Conservation (phyloP, 2,329 filamentous ascomycete species). For the Fusarium pseudoanthophilum region DNA sequence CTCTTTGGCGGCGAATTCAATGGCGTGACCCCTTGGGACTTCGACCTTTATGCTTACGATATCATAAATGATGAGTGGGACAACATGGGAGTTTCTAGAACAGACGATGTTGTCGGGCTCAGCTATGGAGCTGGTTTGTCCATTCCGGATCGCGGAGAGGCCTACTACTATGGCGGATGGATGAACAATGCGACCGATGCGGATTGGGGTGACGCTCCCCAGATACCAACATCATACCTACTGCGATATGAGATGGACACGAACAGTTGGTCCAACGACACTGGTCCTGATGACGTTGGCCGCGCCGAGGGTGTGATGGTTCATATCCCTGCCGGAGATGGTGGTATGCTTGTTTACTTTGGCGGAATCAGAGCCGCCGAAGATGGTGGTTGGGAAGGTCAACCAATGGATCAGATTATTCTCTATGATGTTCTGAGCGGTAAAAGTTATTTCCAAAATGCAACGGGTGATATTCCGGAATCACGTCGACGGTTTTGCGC, state of each 20-base stretch:
- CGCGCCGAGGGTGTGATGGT: slow-evolving; percentile 70
- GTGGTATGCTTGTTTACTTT: slow-evolving; percentile 70
- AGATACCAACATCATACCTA: slow-evolving; percentile 62
- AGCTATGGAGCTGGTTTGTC: slow-evolving; percentile 68
- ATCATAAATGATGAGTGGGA: slow-evolving; percentile 67
- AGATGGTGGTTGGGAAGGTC: slow-evolving; percentile 59
- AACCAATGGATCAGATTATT: slow-evolving; percentile 62
- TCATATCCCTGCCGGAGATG: slow-evolving; percentile 69
- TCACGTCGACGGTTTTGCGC: slow-evolving; percentile 69
- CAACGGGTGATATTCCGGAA: slow-evolving; percentile 62
- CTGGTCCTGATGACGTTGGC: slow-evolving; percentile 62
- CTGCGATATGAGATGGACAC: slow-evolving; percentile 66
- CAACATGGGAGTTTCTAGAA: slow-evolving; percentile 52
- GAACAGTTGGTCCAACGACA: slow-evolving; percentile 63
- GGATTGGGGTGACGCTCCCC: slow-evolving; percentile 59
- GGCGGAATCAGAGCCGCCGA: slow-evolving; percentile 64
- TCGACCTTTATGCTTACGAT: slow-evolving; percentile 68
- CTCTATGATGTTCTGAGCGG: slow-evolving; percentile 69
- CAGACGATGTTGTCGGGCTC: slow-evolving; percentile 55
- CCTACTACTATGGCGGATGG: slow-evolving; percentile 73
- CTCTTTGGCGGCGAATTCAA: slow-evolving; percentile 71
- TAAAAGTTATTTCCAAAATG: slow-evolving; percentile 68
- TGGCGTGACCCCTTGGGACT: slow-evolving; percentile 55
- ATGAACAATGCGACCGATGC: slow-evolving; percentile 63
- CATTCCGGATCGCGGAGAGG: slow-evolving; percentile 64